Evolutionary conservation across 1,284 basidiomycete genomes (phyloP).

Genomic region (Cutaneotrichosporon cavernicola): DNA sequence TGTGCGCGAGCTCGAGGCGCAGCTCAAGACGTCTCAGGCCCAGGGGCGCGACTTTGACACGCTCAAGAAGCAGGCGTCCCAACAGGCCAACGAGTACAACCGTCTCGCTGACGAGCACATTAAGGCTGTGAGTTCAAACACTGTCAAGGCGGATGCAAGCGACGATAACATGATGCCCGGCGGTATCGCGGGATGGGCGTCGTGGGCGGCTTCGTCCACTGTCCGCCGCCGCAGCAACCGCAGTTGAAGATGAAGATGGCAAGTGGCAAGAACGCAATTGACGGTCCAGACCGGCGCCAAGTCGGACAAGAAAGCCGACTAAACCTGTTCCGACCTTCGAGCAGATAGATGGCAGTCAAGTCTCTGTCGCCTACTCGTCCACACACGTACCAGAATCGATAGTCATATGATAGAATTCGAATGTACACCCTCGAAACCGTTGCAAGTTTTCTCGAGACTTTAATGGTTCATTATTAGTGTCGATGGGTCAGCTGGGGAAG

Average conservation of each 20-base stretch:
- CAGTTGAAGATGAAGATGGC: not conserved
- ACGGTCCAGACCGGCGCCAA: slow-evolving; percentile 57
- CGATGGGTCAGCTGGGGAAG: too few relatives aligned
- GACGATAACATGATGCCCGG: not conserved
- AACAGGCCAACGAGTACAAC: slow-evolving; percentile 76
- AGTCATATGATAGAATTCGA: slow-evolving; percentile 3
- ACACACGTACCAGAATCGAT: slow-evolving; percentile 1
- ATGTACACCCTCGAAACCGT: not conserved
- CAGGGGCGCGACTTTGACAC: slow-evolving; percentile 66
- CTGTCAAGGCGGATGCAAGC: not conserved
- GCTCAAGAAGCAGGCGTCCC: slow-evolving; percentile 76
- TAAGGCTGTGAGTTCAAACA: slow-evolving; percentile 53
- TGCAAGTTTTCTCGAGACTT: too few relatives aligned
- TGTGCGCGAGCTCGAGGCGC: slow-evolving; percentile 66
- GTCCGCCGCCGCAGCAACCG: slow-evolving; percentile 8
- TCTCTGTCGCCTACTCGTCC: not conserved
- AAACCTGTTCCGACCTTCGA: slow-evolving; percentile 12
- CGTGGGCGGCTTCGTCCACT: slow-evolving; percentile 1
- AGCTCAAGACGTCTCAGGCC: slow-evolving; percentile 57
- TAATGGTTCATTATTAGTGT: too few relatives aligned
- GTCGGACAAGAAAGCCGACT: slow-evolving; percentile 57
- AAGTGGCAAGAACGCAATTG: not conserved
- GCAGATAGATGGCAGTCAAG: not conserved
- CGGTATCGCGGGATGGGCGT: not conserved
- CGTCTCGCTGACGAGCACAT: slow-evolving; percentile 75